These are phyloP conservation scores for Kodamaea kakaduensis DNA, from an alignment of 805 yeast species.

Conservation along the genomic window DNA sequence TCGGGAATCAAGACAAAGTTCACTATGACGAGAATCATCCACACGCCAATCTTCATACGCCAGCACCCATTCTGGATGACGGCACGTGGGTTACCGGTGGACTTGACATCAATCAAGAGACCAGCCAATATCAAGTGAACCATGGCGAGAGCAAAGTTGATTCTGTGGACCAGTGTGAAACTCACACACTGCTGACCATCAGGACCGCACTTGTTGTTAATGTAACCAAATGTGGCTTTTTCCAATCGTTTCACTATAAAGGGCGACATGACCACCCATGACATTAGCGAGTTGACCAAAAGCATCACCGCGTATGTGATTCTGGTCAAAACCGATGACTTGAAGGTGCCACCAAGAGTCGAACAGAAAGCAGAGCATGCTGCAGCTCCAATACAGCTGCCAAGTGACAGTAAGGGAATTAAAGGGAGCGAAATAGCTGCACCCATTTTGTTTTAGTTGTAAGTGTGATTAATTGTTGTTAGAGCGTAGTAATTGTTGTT, in stretches of 20 bases:
- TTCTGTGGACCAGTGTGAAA: conserved; percentile 89
- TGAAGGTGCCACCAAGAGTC: conserved; percentile 53
- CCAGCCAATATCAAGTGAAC: conserved; percentile 70
- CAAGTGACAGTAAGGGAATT: conserved; percentile 44
- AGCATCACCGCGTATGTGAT: conserved; percentile 79
- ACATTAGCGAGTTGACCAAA: conserved; percentile 70
- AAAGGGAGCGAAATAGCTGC: conserved; percentile 70
- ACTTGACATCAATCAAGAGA: conserved; percentile 66
- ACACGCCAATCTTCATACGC: conserved; percentile 66
- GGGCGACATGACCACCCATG: conserved; percentile 91
- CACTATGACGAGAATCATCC: conserved; percentile 52
- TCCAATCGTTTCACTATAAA: conserved; percentile 73
- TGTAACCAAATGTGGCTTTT: conserved; percentile 61
- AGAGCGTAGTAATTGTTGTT: neutral
- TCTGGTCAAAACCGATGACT: conserved; percentile 80
- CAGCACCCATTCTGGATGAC: conserved; percentile 89
- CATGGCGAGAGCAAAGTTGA: conserved; percentile 82
- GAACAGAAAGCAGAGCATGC: conserved; percentile 58
- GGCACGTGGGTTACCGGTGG: conserved; percentile 74
- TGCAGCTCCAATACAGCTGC: conserved; percentile 78
- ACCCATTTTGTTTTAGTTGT: conserved; percentile 45
- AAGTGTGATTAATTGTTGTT: neutral
- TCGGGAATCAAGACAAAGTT: conserved; percentile 80
- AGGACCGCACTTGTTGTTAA: conserved; percentile 65
- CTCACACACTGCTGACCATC: conserved; percentile 79